Percentiles rank a stretch among this genome's conserved stretches.
phyloP scores from a whole-genome alignment of 768 basidiomycete species.

The Tephrocybe sp. region DNA sequence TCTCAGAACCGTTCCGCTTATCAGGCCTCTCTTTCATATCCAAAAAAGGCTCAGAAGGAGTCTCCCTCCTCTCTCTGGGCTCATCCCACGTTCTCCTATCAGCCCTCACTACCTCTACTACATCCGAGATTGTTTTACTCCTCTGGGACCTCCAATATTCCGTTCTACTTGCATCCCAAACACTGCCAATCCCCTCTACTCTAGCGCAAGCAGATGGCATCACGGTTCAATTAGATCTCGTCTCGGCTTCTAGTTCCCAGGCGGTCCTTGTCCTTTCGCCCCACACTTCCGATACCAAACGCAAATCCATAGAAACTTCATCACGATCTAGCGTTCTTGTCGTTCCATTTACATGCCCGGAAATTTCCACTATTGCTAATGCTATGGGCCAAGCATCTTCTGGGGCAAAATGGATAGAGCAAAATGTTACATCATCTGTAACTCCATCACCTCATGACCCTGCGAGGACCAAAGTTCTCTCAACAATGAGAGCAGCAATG shows the following conservation, averaged over 20 bases:
- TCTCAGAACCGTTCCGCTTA: constrained; percentile 28
- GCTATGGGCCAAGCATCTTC: constrained; percentile 18
- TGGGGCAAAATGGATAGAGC: constrained; percentile 15
- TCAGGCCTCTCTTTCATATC: constrained; percentile 28
- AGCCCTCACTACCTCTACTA: constrained; percentile 32
- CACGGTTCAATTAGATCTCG: constrained; percentile 29
- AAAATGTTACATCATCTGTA: neutral
- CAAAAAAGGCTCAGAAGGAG: constrained; percentile 15
- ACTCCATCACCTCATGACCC: constrained; percentile 12
- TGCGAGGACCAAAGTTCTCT: constrained; percentile 19
- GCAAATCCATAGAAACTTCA: constrained; percentile 24
- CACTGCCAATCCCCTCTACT: constrained; percentile 47
- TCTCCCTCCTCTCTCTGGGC: constrained; percentile 47
- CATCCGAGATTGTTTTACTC: constrained; percentile 49
- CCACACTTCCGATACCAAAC: constrained; percentile 14
- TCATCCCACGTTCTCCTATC: constrained; percentile 61
- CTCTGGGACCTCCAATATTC: constrained; percentile 72
- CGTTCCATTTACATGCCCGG: constrained; percentile 53
- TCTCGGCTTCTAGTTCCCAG: constrained; percentile 40
- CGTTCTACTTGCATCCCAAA: constrained; percentile 55
- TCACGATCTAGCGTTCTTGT: constrained; percentile 54
- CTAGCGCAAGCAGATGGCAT: constrained; percentile 28
- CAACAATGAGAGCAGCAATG: constrained; percentile 22
- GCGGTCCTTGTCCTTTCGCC: constrained; percentile 51
- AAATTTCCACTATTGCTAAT: constrained; percentile 52